Base-by-base conservation (phyloP, 257 asterid genomes). In the Scutellaria barbata region DNA sequence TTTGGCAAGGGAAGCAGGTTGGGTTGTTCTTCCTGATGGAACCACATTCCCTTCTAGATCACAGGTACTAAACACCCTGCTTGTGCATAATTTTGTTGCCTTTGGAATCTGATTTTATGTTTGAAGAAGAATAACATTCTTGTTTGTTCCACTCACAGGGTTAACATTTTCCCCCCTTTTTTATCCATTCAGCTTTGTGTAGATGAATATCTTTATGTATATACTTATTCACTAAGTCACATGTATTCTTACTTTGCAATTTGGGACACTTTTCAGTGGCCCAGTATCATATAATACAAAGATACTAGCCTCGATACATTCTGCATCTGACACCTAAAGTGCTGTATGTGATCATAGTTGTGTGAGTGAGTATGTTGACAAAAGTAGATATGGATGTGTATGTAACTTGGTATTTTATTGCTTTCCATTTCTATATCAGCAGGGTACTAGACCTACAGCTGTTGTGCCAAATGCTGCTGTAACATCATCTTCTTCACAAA, bases 1-100 rank as follows among this genome's bases (percentile, higher is more conserved):
- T 77, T 86, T 94, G 90, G 99, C 99, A 57, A 84, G 96, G 89
- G 99, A 94, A 86, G 98, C 99, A 18, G 99, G 99, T 43, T 94
- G 96, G 97, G 96, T 89, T 71, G 99, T 91, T 84, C 96, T 89
- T 80, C 98, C 98, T n/a, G 99, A 94, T 85, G 99, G 99, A 59
- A 94, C 99, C 75, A 94, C 99, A 60, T 94, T 84, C 64, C 99
- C 99, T 74, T 83, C 97, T 65, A 86, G 83, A 80, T 76, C 90
- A 40, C 99, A 86, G 96, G 98, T 90, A 86, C 71, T 42, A 53
- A 8, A 41, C 39, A 40, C 41, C 57, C 39, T 63, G 35, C 17
- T 42, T 13, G 57, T 43, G 67, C 51, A 3, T 61, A 62, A 6
- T 20, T 54, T 54, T 42, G 10, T 54, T 9, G 40, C 57, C 8